A percentile compares a stretch with the other conserved stretches of the same genome.
phyloP scores from a whole-genome alignment of 306 rosid species.

The Albizia julibrissin region DNA sequence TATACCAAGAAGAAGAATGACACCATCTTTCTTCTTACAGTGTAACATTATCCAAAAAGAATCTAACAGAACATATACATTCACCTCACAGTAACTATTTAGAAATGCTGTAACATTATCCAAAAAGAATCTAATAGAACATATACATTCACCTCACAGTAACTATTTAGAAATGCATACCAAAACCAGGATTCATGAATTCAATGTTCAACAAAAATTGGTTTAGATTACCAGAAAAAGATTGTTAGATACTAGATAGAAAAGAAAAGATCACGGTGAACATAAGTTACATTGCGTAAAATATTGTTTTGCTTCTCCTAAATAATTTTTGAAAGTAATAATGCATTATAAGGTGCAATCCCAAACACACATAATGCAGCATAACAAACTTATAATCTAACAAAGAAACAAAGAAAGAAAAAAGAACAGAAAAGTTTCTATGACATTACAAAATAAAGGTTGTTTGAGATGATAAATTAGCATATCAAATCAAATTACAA shows the following conservation, averaged over 20 bases:
- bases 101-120: neutral
- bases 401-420: no score
- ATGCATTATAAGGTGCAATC: slow-evolving; percentile 7
- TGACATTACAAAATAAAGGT: neutral
- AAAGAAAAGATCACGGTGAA: neutral
- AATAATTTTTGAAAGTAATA: neutral
- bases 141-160: no score
- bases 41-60: neutral
- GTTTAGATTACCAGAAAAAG: neutral
- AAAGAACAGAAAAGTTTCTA: neutral
- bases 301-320: slow-evolving; percentile 10
- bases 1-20: neutral
- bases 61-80: no score
- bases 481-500: neutral
- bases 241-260: neutral
- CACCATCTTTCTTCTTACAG: neutral
- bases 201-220: neutral
- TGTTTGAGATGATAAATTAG: neutral
- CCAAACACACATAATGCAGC: neutral
- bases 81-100: neutral
- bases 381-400: neutral
- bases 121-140: no score
- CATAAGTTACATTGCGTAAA: neutral
- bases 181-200: neutral
- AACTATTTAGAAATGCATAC: neutral